phyloP scores from a whole-genome alignment of 2,329 filamentous ascomycete species.

The Cercospora sojina region DNA sequence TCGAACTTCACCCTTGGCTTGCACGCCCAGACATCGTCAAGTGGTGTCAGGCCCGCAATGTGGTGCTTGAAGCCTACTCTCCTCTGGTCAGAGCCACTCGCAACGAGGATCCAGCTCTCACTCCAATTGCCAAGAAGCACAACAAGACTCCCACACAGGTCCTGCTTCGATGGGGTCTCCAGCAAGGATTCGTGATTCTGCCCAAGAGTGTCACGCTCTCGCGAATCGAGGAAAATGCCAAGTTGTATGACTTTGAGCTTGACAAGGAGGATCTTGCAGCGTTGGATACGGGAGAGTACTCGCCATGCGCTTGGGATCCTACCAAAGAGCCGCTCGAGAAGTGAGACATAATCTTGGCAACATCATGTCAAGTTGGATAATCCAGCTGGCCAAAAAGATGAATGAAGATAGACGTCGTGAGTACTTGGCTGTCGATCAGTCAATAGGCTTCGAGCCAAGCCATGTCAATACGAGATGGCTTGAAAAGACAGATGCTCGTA shows the following conservation, averaged over 20 bases:
- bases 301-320: constrained; percentile 61
- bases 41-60: constrained; percentile 64
- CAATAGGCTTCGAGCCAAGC: constrained; percentile 1
- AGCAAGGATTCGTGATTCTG: constrained; percentile 61
- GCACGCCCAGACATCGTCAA: constrained; percentile 72
- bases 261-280: constrained; percentile 57
- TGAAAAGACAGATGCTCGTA: not conserved
- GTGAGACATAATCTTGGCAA: not conserved
- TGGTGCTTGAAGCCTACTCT: constrained; percentile 51
- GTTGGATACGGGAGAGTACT: constrained; percentile 56
- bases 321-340: constrained; percentile 37
- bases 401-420: not conserved
- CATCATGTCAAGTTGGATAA: constrained; percentile 11
- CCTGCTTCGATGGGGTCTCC: constrained; percentile 61
- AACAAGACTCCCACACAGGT: constrained; percentile 59
- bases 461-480: constrained; percentile 7
- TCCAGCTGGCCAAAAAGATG: not conserved
- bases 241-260: constrained; percentile 61
- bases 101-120: constrained; percentile 55
- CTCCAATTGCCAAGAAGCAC: constrained; percentile 55
- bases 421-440: not conserved
- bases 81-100: constrained; percentile 45
- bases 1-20: constrained; percentile 88
- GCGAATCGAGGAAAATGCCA: constrained; percentile 55
- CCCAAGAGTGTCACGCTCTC: constrained; percentile 58